Evolutionary conservation across 805 yeast species (phyloP).

Genomic region (Pichia cabralensis): DNA sequence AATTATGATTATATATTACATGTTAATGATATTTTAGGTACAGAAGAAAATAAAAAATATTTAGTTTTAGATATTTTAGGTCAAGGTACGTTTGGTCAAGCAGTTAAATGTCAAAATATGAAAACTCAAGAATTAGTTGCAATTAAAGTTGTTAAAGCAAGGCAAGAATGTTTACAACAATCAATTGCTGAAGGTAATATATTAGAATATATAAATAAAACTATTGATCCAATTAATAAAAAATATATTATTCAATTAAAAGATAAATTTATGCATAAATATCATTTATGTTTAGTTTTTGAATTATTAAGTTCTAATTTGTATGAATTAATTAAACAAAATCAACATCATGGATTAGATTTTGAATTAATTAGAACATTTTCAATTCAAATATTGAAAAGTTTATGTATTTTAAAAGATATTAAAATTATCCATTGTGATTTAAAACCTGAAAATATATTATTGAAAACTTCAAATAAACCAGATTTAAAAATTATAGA

Average conservation of each 20-base stretch:
- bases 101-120: slow-evolving; percentile 78
- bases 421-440: slow-evolving; percentile 91
- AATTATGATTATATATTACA: slow-evolving; percentile 86
- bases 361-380: slow-evolving; percentile 71
- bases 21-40: slow-evolving; percentile 88
- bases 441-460: slow-evolving; percentile 89
- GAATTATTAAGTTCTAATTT: slow-evolving; percentile 81
- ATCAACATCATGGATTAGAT: slow-evolving; percentile 83
- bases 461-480: slow-evolving; percentile 67
- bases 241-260: slow-evolving; percentile 69
- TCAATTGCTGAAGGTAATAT: slow-evolving; percentile 84
- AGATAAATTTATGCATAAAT: slow-evolving; percentile 87
- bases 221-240: slow-evolving; percentile 57
- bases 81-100: slow-evolving; percentile 98
- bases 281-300: slow-evolving; percentile 87
- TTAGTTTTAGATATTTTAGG: slow-evolving; percentile 87
- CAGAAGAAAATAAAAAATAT: slow-evolving; percentile 75
- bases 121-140: slow-evolving; percentile 81
- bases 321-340: slow-evolving; percentile 85
- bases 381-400: slow-evolving; percentile 71
- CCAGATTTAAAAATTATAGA: slow-evolving; percentile 90
- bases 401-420: slow-evolving; percentile 70
- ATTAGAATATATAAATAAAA: slow-evolving; percentile 68
- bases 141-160: slow-evolving; percentile 87
- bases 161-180: slow-evolving; percentile 85